Evolutionary conservation across 2,329 filamentous ascomycete species (phyloP).

Genomic region (Fonsecaea nubica): DNA sequence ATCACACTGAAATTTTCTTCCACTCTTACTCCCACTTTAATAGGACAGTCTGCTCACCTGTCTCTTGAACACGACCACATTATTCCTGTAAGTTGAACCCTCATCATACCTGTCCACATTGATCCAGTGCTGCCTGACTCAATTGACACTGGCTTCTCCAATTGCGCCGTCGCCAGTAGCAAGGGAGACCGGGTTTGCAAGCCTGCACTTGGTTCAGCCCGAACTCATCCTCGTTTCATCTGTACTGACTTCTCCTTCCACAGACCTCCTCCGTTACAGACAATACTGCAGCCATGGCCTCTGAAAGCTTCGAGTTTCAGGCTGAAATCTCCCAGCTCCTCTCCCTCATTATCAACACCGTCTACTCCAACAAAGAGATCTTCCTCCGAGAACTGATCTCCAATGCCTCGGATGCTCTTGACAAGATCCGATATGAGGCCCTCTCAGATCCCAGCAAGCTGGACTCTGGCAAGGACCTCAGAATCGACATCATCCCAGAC

Average conservation of each 20-base stretch:
- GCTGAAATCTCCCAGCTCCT: slow-evolving; percentile 99
- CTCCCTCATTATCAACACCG: slow-evolving; percentile 99
- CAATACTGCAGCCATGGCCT: slow-evolving; percentile 70
- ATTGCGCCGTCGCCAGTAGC: neutral
- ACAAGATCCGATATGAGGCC: slow-evolving; percentile 99
- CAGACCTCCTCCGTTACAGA: slow-evolving; percentile 31
- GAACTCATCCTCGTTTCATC: slow-evolving; percentile 12
- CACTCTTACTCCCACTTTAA: neutral
- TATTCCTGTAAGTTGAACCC: slow-evolving; percentile 9
- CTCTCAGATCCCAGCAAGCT: slow-evolving; percentile 97
- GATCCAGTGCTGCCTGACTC: neutral
- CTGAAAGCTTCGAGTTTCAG: slow-evolving; percentile 99
- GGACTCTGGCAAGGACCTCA: slow-evolving; percentile 95
- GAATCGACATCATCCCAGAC: slow-evolving; percentile 98
- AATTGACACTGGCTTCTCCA: neutral
- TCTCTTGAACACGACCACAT: slow-evolving; percentile 3
- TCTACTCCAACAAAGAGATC: slow-evolving; percentile 99
- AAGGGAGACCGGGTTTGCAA: neutral
- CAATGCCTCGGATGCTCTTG: slow-evolving; percentile 97
- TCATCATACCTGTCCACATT: neutral
- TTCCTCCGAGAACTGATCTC: slow-evolving; percentile 98
- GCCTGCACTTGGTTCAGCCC: neutral
- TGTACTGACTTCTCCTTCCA: slow-evolving; percentile 19
- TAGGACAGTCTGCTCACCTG: slow-evolving; percentile 11
- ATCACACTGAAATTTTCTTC: slow-evolving; percentile 12